These are phyloP conservation scores for Acrodontium crateriforme DNA, from an alignment of 2,329 filamentous ascomycete genomes.

Conservation along the genomic window DNA sequence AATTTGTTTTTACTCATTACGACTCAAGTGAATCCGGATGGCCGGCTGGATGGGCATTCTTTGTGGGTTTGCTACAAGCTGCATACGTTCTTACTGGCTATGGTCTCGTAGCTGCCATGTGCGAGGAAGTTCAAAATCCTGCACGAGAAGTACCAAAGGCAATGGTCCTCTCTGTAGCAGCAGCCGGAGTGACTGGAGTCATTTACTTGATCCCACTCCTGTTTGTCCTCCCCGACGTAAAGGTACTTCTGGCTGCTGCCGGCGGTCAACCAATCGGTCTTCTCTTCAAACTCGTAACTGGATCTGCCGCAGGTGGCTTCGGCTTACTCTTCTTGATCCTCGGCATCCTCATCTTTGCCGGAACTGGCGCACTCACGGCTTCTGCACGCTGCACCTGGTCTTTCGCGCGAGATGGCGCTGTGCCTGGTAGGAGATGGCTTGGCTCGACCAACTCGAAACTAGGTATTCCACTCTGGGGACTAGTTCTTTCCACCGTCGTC, in stretches of 20 bases:
- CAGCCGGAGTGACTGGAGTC: conserved; percentile 51
- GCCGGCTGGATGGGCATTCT: conserved; percentile 57
- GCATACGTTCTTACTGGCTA: conserved; percentile 50
- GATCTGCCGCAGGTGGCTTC: conserved; percentile 53
- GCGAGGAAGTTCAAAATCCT: conserved; percentile 57
- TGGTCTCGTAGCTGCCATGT: conserved; percentile 59
- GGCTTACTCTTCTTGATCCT: conserved; percentile 62
- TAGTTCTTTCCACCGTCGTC: conserved; percentile 53
- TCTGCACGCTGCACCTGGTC: conserved; percentile 59
- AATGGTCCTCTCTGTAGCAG: conserved; percentile 55
- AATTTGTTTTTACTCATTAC: conserved; percentile 56
- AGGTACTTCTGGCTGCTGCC: conserved; percentile 48
- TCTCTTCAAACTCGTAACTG: conserved; percentile 63
- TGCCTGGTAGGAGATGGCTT: conserved; percentile 30
- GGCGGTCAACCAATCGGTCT: conserved; percentile 64
- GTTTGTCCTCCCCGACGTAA: conserved; percentile 58
- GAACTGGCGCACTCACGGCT: conserved; percentile 60
- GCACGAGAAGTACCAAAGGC: conserved; percentile 56
- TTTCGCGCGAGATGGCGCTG: conserved; percentile 58
- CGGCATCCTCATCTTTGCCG: conserved; percentile 64
- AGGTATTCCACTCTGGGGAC: conserved; percentile 56
- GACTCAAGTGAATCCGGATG: conserved; percentile 53
- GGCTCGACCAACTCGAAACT: conserved; percentile 47
- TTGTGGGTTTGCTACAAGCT: conserved; percentile 55
- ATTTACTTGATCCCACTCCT: conserved; percentile 60